phyloP scores from a whole-genome alignment of 805 yeast species.

The Saccharomycopsis fibuligera region DNA sequence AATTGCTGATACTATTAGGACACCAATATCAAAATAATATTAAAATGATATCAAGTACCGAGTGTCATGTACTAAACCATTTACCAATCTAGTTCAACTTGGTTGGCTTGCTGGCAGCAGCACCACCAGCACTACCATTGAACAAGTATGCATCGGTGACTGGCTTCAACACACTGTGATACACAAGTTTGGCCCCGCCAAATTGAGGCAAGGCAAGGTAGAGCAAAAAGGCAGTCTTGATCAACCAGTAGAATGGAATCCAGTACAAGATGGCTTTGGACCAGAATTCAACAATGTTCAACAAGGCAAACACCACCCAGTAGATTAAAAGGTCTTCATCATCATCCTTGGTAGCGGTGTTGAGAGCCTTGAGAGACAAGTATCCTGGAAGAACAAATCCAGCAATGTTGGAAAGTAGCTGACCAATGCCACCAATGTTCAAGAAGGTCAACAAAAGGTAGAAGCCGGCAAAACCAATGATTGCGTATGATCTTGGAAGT shows the following conservation, averaged over 20 bases:
- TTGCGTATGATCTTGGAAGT: constrained; percentile 81
- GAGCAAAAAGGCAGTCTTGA: constrained; percentile 82
- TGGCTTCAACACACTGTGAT: constrained; percentile 62
- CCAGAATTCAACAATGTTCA: constrained; percentile 94
- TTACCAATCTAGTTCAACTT: constrained; percentile 9
- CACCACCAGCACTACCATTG: no score
- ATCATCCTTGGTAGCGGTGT: constrained; percentile 60
- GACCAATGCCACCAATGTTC: constrained; percentile 93
- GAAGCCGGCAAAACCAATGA: constrained; percentile 52
- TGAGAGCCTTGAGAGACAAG: constrained; percentile 77
- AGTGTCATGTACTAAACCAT: no score
- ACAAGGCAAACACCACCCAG: constrained; percentile 96
- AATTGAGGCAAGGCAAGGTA: constrained; percentile 84
- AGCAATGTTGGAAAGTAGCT: constrained; percentile 84
- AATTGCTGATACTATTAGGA: no score
- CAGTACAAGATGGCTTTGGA: constrained; percentile 86
- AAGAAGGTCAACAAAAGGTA: constrained; percentile 78
- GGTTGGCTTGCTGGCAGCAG: constrained; percentile 11
- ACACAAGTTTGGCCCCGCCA: constrained; percentile 78
- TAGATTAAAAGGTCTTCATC: constrained; percentile 88
- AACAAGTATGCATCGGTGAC: constrained; percentile 36
- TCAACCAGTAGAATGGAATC: constrained; percentile 93
- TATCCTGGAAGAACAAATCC: constrained; percentile 90
- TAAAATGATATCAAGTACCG: no score
- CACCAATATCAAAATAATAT: no score